A percentile compares a stretch with the other conserved stretches of the same genome.
These are phyloP conservation scores for Crataegus laevigata DNA, from an alignment of 306 rosid genomes.

Conservation along the genomic window DNA sequence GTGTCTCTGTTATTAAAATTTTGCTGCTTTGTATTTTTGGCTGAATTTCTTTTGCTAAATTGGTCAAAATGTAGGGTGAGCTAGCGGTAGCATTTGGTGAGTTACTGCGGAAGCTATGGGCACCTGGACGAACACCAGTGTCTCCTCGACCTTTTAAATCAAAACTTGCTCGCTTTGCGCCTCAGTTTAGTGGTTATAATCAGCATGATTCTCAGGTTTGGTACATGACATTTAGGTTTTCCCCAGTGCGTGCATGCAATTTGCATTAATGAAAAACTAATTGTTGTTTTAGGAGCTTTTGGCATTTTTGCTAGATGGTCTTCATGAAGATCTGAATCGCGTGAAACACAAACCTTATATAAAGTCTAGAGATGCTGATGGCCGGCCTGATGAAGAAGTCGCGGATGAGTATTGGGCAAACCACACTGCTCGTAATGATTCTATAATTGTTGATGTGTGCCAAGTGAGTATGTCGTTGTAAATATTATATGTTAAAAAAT, in stretches of 20 bases:
- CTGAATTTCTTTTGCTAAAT: too few species aligned
- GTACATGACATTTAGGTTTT: constrained; percentile 2
- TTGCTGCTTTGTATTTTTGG: background rate
- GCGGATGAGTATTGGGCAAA: constrained; percentile 99
- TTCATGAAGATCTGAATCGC: constrained; percentile 96
- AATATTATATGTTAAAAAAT: background rate
- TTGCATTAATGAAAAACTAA: constrained; percentile 17
- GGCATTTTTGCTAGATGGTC: constrained; percentile 96
- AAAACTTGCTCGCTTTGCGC: constrained; percentile 98
- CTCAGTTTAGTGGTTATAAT: constrained; percentile 96
- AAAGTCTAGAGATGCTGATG: constrained; percentile 95
- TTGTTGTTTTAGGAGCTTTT: constrained; percentile 75
- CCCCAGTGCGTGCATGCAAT: constrained; percentile 9
- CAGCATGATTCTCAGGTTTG: constrained; percentile 99
- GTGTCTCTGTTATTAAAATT: background rate
- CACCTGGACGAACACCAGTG: constrained; percentile 86
- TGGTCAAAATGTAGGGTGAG: constrained; percentile 56
- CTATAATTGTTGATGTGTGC: constrained; percentile 95
- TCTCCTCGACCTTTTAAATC: constrained; percentile 93
- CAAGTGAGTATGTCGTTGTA: constrained; percentile 57
- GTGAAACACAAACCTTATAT: constrained; percentile 91
- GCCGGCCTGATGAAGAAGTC: constrained; percentile 96
- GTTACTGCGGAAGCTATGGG: constrained; percentile 92
- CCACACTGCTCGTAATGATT: constrained; percentile 96
- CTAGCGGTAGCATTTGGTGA: constrained; percentile 96